These are phyloP conservation scores for Fusarium musae DNA, from an alignment of 2,329 filamentous ascomycete genomes.

Conservation along the genomic window DNA sequence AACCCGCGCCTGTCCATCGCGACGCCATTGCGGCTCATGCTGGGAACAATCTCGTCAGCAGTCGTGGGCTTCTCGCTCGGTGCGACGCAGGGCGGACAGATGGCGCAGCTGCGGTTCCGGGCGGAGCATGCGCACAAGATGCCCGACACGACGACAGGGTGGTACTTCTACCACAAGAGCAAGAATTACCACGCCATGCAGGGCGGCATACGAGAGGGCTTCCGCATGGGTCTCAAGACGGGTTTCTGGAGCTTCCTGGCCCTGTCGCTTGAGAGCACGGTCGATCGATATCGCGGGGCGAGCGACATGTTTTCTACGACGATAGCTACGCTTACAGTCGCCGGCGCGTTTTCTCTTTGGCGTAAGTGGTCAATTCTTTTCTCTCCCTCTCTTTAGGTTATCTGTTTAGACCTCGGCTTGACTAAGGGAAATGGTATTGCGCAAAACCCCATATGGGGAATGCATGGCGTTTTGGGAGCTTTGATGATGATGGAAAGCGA, in stretches of 20 bases:
- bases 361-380: constrained; percentile 64
- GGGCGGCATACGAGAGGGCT: constrained; percentile 80
- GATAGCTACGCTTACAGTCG: constrained; percentile 83
- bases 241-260: constrained; percentile 80
- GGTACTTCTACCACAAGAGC: constrained; percentile 99
- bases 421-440: constrained; percentile 21
- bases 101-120: constrained; percentile 83
- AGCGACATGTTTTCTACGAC: constrained; percentile 85
- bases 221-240: constrained; percentile 77
- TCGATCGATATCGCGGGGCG: constrained; percentile 76
- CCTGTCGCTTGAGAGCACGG: constrained; percentile 84
- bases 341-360: constrained; percentile 87
- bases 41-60: constrained; percentile 72
- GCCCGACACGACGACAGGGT: constrained; percentile 82
- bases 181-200: constrained; percentile 92
- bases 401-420: constrained; percentile 11
- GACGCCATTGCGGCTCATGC: constrained; percentile 71
- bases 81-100: constrained; percentile 76
- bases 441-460: constrained; percentile 33
- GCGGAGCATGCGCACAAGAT: constrained; percentile 97
- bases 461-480: constrained; percentile 14
- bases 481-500: constrained; percentile 40
- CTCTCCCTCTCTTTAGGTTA: not conserved
- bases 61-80: constrained; percentile 77
- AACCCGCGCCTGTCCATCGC: constrained; percentile 69